These are phyloP conservation scores for Colletotrichum coccodes DNA, from an alignment of 2,329 filamentous ascomycete species.

Conservation along the genomic window DNA sequence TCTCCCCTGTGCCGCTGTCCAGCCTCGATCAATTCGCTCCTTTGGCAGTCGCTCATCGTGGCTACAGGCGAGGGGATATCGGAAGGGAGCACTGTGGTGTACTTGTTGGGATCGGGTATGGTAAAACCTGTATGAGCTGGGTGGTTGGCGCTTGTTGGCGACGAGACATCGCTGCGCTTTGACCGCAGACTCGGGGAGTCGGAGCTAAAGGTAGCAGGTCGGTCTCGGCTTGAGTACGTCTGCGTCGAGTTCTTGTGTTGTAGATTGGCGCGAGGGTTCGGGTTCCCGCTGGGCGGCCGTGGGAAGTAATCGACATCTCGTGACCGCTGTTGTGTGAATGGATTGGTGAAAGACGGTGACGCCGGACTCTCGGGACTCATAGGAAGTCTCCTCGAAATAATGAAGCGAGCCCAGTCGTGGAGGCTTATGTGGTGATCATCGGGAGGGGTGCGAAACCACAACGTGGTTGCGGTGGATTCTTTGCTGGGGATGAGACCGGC, in stretches of 20 bases:
- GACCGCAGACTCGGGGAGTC: constrained; percentile 71
- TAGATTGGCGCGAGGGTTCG: constrained; percentile 48
- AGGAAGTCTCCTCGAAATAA: constrained; percentile 56
- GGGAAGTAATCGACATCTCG: constrained; percentile 55
- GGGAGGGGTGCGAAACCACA: constrained; percentile 66
- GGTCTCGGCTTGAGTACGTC: constrained; percentile 59
- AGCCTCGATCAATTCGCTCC: constrained; percentile 68
- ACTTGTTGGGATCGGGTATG: constrained; percentile 55
- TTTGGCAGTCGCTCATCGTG: constrained; percentile 62
- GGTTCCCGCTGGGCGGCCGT: constrained; percentile 56
- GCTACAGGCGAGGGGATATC: constrained; percentile 66
- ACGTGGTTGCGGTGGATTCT: constrained; percentile 56
- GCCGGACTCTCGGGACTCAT: constrained; percentile 63
- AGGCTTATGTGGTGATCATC: constrained; percentile 64
- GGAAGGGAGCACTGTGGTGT: constrained; percentile 60
- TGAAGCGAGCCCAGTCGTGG: constrained; percentile 68
- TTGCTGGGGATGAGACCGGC: constrained; percentile 64
- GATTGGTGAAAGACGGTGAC: constrained; percentile 63
- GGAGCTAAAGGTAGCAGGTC: constrained; percentile 63
- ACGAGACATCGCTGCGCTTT: constrained; percentile 70
- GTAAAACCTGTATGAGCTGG: constrained; percentile 50
- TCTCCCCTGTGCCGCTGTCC: constrained; percentile 68
- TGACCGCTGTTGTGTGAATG: constrained; percentile 50
- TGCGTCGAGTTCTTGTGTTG: constrained; percentile 61
- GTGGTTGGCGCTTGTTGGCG: constrained; percentile 61